Conservation (phyloP, 805 yeast species). For the Saccharomyces eubayanus region DNA sequence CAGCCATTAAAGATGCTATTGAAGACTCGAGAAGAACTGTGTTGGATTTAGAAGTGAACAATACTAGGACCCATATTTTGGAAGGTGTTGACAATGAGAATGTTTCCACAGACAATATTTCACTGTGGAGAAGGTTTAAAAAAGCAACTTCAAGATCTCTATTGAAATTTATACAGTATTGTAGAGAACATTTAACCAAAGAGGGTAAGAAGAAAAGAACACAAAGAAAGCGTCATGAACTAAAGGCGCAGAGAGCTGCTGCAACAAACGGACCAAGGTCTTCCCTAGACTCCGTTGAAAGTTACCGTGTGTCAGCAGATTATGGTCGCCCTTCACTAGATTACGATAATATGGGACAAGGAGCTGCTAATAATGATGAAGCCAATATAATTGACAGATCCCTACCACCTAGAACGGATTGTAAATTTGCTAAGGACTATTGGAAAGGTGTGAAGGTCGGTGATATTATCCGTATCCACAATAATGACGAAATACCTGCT, state of each 20-base stretch:
- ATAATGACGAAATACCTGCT: constrained; percentile 75
- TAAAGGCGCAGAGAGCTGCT: constrained; percentile 20
- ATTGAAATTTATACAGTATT: constrained; percentile 19
- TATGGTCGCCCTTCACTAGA: constrained; percentile 31
- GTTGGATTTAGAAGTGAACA: constrained; percentile 66
- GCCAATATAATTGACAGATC: constrained; percentile 48
- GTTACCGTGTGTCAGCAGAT: constrained; percentile 27
- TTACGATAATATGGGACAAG: constrained; percentile 46
- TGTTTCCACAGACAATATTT: constrained; percentile 53
- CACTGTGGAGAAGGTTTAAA: constrained; percentile 63
- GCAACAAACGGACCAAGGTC: constrained; percentile 28
- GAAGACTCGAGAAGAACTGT: constrained; percentile 73
- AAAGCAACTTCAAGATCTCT: constrained; percentile 38
- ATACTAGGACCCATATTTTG: constrained; percentile 61
- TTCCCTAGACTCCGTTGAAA: constrained; percentile 33
- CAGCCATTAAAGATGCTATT: constrained; percentile 72
- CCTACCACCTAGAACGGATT: constrained; percentile 36
- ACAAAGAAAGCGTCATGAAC: constrained; percentile 25
- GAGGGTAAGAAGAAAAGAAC: constrained; percentile 33
- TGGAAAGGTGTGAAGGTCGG: constrained; percentile 74
- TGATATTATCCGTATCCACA: constrained; percentile 59
- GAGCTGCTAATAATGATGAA: constrained; percentile 49
- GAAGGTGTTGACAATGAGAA: constrained; percentile 49
- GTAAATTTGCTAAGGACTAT: constrained; percentile 29
- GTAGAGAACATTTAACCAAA: constrained; percentile 27